Evolutionary conservation across 2,329 filamentous ascomycete species (phyloP).

Genomic region (Leptographium radiaticola): DNA sequence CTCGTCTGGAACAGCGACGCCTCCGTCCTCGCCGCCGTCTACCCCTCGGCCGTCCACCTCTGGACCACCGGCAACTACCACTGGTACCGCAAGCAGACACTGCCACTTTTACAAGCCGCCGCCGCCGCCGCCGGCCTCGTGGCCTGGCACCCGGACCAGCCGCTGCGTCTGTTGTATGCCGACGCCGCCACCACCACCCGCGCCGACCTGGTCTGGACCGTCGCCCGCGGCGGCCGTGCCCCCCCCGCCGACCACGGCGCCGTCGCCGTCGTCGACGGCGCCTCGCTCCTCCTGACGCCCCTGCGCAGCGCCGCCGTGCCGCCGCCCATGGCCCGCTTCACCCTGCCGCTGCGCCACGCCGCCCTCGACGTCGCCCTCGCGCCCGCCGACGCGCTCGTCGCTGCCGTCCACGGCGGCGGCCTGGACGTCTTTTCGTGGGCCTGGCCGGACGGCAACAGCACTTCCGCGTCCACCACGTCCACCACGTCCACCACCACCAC

Average conservation of each 20-base stretch:
- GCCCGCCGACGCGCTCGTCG: constrained; percentile 49
- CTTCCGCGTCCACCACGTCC: constrained; percentile 24
- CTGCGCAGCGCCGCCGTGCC: constrained; percentile 75
- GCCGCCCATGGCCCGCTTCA: constrained; percentile 81
- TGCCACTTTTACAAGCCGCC: no score
- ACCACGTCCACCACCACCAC: neutral
- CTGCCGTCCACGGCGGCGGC: constrained; percentile 53
- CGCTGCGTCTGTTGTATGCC: constrained; percentile 52
- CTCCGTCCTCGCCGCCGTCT: constrained; percentile 71
- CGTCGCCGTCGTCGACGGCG: constrained; percentile 76
- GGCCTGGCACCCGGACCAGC: constrained; percentile 80
- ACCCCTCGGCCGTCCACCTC: constrained; percentile 65
- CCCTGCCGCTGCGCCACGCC: constrained; percentile 53
- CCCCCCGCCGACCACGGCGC: constrained; percentile 66
- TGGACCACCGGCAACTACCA: constrained; percentile 98
- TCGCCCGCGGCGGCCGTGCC: constrained; percentile 53
- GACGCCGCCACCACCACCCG: constrained; percentile 38
- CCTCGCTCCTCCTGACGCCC: constrained; percentile 68
- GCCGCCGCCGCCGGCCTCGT: constrained; percentile 16
- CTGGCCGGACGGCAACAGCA: constrained; percentile 41
- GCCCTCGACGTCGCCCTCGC: constrained; percentile 50
- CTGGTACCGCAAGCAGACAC: constrained; percentile 93
- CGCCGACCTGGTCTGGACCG: constrained; percentile 55
- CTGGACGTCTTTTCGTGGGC: constrained; percentile 60
- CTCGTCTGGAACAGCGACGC: constrained; percentile 89